Conservation (phyloP, 306 rosid species). For the Senna tora region DNA sequence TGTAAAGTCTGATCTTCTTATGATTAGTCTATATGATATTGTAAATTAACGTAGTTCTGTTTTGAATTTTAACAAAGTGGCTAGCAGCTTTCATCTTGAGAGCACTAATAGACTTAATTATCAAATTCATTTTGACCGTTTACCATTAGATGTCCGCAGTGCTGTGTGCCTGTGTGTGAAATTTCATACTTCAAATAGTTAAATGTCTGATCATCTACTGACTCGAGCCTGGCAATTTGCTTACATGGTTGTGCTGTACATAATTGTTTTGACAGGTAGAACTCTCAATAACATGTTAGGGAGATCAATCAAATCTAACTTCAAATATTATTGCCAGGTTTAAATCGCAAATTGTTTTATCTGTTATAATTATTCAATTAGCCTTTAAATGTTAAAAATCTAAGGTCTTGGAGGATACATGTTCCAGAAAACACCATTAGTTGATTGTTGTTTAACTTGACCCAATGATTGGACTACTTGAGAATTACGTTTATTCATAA, state of each 20-base stretch:
- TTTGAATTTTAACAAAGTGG: constrained; percentile 24
- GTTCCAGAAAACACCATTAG: not conserved
- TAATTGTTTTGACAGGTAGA: not conserved
- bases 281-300: too few species aligned
- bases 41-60: constrained; percentile 38
- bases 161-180: not conserved
- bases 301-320: too few species aligned
- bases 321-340: too few species aligned
- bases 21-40: constrained; percentile 7
- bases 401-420: too few species aligned
- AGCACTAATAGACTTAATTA: not conserved
- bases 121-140: not conserved
- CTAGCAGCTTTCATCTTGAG: constrained; percentile 10
- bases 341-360: too few species aligned
- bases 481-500: not conserved
- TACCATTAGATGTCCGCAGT: constrained; percentile 9
- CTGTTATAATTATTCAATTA: too few species aligned
- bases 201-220: not conserved
- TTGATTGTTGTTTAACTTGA: not conserved
- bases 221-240: not conserved
- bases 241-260: not conserved
- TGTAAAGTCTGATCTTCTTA: constrained; percentile 27
- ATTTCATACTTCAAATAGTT: not conserved
- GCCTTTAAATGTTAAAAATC: too few species aligned
- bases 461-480: not conserved